Evolutionary conservation across 75 land plant genomes (phyloP).

Genomic region (Cunninghamia lanceolata): DNA sequence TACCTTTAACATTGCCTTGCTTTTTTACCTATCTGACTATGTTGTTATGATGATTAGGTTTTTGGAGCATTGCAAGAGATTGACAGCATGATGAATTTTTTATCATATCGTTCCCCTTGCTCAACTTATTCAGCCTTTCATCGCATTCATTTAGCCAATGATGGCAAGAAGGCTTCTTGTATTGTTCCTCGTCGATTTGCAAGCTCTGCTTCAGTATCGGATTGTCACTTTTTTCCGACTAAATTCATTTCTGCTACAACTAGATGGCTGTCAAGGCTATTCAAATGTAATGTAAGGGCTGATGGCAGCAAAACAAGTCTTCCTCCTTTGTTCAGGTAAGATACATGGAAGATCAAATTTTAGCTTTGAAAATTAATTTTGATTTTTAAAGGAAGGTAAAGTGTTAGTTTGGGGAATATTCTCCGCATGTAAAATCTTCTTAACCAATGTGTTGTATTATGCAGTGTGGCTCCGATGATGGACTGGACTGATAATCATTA

Average conservation of each 20-base stretch:
- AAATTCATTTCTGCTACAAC: conserved; percentile 1
- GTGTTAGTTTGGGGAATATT: not conserved
- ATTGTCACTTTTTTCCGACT: not conserved
- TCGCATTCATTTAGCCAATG: not conserved
- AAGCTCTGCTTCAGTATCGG: not conserved
- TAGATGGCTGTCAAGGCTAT: conserved; percentile 4
- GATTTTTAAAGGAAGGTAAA: not conserved
- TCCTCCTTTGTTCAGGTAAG: conserved; percentile 28
- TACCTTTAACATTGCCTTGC: not conserved
- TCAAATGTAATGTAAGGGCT: not conserved
- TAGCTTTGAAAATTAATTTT: not conserved
- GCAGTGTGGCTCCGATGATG: conserved; percentile 99
- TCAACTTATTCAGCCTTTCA: not conserved
- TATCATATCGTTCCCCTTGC: not conserved
- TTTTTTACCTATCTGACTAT: not conserved
- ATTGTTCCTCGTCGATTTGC: not conserved
- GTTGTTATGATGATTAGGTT: not conserved
- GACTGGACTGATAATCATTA: conserved; percentile 95
- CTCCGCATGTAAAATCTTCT: not conserved
- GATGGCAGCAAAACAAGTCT: not conserved
- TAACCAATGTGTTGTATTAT: not conserved
- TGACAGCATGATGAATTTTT: not conserved
- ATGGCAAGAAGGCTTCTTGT: not conserved
- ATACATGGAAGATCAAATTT: not conserved
- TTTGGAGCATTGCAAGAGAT: not conserved